phyloP scores from a whole-genome alignment of 2,329 filamentous ascomycete genomes.

The Claviceps purpurea region DNA sequence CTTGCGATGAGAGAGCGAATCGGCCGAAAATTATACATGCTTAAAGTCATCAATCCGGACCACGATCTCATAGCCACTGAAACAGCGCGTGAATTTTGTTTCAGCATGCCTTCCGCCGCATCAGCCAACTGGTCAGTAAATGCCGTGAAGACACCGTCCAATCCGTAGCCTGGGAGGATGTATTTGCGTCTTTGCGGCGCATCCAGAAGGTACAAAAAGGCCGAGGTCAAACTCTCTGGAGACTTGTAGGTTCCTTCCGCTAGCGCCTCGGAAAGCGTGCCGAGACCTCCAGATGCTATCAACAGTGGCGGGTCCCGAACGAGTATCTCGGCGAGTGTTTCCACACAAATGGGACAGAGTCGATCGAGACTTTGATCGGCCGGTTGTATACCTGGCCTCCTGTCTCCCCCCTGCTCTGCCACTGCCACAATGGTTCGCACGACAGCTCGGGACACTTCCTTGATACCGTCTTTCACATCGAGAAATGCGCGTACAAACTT shows the following conservation, averaged over 20 bases:
- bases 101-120: slow-evolving; percentile 48
- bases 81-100: slow-evolving; percentile 85
- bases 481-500: slow-evolving; percentile 94
- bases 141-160: slow-evolving; percentile 79
- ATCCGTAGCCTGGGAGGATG: slow-evolving; percentile 74
- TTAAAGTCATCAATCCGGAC: slow-evolving; percentile 79
- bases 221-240: slow-evolving; percentile 73
- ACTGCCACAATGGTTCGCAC: slow-evolving; percentile 84
- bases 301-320: slow-evolving; percentile 73
- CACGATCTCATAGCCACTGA: slow-evolving; percentile 83
- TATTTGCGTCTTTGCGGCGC: slow-evolving; percentile 67
- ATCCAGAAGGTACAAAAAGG: slow-evolving; percentile 85
- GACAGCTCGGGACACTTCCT: slow-evolving; percentile 75
- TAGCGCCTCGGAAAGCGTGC: slow-evolving; percentile 79
- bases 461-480: slow-evolving; percentile 84
- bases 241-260: slow-evolving; percentile 85
- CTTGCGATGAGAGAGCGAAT: slow-evolving; percentile 65
- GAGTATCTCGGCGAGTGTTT: slow-evolving; percentile 85
- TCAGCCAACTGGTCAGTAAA: slow-evolving; percentile 69
- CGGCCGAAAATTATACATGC: slow-evolving; percentile 76
- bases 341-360: slow-evolving; percentile 76
- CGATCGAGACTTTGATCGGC: slow-evolving; percentile 69
- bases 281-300: slow-evolving; percentile 71
- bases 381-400: slow-evolving; percentile 58
- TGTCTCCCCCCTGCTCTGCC: slow-evolving; percentile 77